A percentile compares a stretch with the other conserved stretches of the same genome.
phyloP scores from a whole-genome alignment of 306 rosid genomes.

The Mimosa pudica region DNA sequence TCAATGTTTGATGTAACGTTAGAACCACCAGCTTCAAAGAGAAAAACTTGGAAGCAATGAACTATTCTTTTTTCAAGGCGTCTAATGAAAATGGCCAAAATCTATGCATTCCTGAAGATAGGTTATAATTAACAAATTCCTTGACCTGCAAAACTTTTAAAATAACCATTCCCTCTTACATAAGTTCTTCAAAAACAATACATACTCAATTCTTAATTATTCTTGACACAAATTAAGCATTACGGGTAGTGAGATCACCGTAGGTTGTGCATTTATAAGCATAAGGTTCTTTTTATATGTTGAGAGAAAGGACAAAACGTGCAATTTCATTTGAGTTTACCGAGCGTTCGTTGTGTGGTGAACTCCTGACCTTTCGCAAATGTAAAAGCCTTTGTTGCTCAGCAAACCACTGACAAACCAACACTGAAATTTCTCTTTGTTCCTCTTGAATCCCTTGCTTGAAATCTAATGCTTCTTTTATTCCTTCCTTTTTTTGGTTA shows the following conservation, averaged over 20 bases:
- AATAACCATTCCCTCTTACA: background rate
- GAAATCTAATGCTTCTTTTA: no score
- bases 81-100: background rate
- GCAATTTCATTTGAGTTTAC: no score
- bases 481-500: no score
- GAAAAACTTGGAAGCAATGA: conserved; percentile 19
- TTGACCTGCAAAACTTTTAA: background rate
- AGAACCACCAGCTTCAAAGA: conserved; percentile 66
- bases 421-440: no score
- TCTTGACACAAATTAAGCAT: background rate
- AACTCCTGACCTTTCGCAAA: no score
- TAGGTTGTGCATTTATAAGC: no score
- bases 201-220: background rate
- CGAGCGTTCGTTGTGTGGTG: no score
- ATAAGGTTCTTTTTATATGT: no score
- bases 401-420: no score
- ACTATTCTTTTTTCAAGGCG: background rate
- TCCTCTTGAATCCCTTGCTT: no score
- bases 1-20: conserved; percentile 67
- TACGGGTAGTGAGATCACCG: background rate
- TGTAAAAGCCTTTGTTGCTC: no score
- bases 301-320: no score
- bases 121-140: background rate
- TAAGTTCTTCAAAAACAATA: background rate
- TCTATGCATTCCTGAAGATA: background rate